Percentiles rank a stretch among this genome's conserved stretches.
phyloP scores from a whole-genome alignment of 129 eudicot genomes.

The Glebionis coronaria region DNA sequence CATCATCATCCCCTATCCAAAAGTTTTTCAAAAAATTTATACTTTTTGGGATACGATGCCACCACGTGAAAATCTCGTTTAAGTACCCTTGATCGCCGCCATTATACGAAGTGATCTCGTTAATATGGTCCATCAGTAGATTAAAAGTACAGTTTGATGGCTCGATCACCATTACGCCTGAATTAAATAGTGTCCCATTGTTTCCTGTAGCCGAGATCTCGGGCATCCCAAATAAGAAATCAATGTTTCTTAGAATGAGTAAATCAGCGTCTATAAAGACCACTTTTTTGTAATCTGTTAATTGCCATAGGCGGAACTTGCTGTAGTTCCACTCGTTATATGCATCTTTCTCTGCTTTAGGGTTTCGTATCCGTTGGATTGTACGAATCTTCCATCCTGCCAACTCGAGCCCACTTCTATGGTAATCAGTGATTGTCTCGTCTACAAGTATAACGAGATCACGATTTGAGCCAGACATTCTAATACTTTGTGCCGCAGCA shows the following conservation, averaged over 20 bases:
- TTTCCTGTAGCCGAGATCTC: constrained; percentile 86
- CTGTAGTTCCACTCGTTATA: constrained; percentile 98
- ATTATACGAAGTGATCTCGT: constrained; percentile 76
- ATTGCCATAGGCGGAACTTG: constrained; percentile 94
- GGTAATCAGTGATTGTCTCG: constrained; percentile 65
- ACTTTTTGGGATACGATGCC: constrained; percentile 80
- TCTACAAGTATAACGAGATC: constrained; percentile 94
- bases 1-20: constrained; percentile 70
- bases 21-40: constrained; percentile 74
- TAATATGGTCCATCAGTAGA: constrained; percentile 67
- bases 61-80: constrained; percentile 86
- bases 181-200: constrained; percentile 72
- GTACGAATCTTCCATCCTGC: constrained; percentile 91
- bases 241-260: constrained; percentile 75
- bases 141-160: constrained; percentile 82
- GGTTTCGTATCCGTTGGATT: constrained; percentile 78
- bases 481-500: constrained; percentile 93
- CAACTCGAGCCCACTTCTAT: constrained; percentile 77
- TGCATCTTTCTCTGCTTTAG: constrained; percentile 83
- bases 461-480: constrained; percentile 79
- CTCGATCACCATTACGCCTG: constrained; percentile 85
- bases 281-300: constrained; percentile 84
- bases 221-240: constrained; percentile 74
- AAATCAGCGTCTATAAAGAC: constrained; percentile 90
- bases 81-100: constrained; percentile 93